Percentiles rank a stretch among this genome's conserved stretches.
These are phyloP conservation scores for Brettanomyces naardenensis DNA, from an alignment of 805 yeast species.

Conservation along the genomic window DNA sequence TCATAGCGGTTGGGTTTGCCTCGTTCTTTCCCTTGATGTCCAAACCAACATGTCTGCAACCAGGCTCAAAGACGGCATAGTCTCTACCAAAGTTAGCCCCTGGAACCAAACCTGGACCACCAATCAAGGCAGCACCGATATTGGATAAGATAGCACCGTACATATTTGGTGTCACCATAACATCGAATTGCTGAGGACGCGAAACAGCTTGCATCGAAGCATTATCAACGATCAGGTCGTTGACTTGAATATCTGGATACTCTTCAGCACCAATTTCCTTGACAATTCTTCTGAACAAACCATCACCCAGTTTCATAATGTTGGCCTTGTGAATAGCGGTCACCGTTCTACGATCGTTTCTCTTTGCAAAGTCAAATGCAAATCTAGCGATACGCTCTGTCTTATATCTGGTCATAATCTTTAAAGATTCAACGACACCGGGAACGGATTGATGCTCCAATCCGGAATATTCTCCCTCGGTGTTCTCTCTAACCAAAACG, in stretches of 20 bases:
- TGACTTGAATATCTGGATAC: slow-evolving; percentile 75
- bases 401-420: slow-evolving; percentile 89
- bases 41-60: slow-evolving; percentile 98
- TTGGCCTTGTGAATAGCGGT: slow-evolving; percentile 99
- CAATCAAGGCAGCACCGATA: slow-evolving; percentile 95
- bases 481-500: slow-evolving; percentile 95
- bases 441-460: slow-evolving; percentile 96
- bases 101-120: slow-evolving; percentile 98
- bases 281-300: slow-evolving; percentile 91
- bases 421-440: slow-evolving; percentile 94
- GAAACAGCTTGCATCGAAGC: slow-evolving; percentile 99
- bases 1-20: slow-evolving; percentile 98
- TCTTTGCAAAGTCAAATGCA: slow-evolving; percentile 91
- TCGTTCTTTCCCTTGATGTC: slow-evolving; percentile 91
- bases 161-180: slow-evolving; percentile 94
- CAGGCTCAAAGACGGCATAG: slow-evolving; percentile 97
- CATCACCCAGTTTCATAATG: slow-evolving; percentile 98
- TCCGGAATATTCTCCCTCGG: slow-evolving; percentile 98
- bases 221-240: slow-evolving; percentile 95
- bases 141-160: slow-evolving; percentile 96
- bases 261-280: slow-evolving; percentile 79
- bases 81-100: slow-evolving; percentile 98
- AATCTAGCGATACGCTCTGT: slow-evolving; percentile 96
- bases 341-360: slow-evolving; percentile 85
- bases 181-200: slow-evolving; percentile 96